Conservation (phyloP, 352 stramenopile species). For the Phytophthora chlamydospora region DNA sequence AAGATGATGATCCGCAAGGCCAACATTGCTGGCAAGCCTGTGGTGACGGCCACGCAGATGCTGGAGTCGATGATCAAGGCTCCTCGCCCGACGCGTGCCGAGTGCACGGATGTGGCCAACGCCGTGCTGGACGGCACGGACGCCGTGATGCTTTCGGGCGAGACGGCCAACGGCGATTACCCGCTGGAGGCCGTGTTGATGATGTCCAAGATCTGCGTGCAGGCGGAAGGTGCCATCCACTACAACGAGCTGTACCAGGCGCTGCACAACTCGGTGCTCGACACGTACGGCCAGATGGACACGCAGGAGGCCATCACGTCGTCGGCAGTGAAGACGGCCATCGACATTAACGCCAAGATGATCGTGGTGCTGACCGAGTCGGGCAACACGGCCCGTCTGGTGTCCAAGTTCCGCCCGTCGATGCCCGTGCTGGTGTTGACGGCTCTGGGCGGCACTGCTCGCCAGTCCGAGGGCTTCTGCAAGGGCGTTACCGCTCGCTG, state of each 20-base stretch:
- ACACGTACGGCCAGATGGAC: constrained; percentile 67
- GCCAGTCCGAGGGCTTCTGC: constrained; percentile 70
- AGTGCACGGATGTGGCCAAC: constrained; percentile 99
- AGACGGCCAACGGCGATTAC: constrained; percentile 98
- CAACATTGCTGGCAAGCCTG: constrained; percentile 97
- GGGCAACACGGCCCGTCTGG: constrained; percentile 92
- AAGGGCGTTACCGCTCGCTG: constrained; percentile 73
- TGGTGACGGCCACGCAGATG: constrained; percentile 99
- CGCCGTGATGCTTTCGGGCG: constrained; percentile 98
- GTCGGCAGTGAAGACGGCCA: constrained; percentile 97
- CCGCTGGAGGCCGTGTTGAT: constrained; percentile 94
- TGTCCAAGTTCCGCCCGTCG: constrained; percentile 95
- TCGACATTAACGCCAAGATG: constrained; percentile 96
- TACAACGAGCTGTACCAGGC: constrained; percentile 89
- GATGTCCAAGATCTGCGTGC: constrained; percentile 92
- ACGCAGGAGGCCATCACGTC: constrained; percentile 96
- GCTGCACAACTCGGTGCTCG: constrained; percentile 76
- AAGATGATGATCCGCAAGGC: constrained; percentile 98
- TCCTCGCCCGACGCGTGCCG: constrained; percentile 97
- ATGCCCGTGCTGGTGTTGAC: constrained; percentile 83
- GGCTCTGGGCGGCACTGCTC: constrained; percentile 47
- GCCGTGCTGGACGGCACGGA: constrained; percentile 98
- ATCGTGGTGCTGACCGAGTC: constrained; percentile 97
- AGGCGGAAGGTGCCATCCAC: constrained; percentile 91
- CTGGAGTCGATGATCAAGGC: constrained; percentile 99